Percentiles rank a stretch among this genome's conserved stretches.
Conservation (phyloP, 202 grass and related monocot species). For the Eragrostis tef region DNA sequence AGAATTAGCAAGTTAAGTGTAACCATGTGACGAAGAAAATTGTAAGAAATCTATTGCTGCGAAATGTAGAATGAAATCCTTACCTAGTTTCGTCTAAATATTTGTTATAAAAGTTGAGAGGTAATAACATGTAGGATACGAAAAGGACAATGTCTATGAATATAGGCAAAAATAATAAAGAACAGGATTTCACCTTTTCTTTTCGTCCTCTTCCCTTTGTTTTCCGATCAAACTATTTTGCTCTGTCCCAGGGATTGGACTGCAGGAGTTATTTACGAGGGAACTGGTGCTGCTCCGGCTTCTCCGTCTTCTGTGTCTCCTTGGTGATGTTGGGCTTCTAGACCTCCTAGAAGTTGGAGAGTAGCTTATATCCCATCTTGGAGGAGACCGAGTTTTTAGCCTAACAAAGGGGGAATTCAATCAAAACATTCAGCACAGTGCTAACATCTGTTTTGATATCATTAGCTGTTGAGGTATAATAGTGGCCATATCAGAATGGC, state of each 20-base stretch:
- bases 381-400: slow-evolving; percentile 52
- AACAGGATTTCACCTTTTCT: slow-evolving; percentile 41
- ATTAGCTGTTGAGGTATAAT: background rate
- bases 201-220: slow-evolving; percentile 56
- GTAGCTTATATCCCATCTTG: slow-evolving; percentile 42
- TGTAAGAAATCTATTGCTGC: background rate
- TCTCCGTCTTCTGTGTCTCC: slow-evolving; percentile 37
- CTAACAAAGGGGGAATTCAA: slow-evolving; percentile 29
- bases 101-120: background rate
- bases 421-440: background rate
- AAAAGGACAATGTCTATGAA: background rate
- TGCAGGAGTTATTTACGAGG: slow-evolving; percentile 41
- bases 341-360: slow-evolving; percentile 50
- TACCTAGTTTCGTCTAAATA: background rate
- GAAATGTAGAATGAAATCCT: background rate
- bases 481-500: background rate
- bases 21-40: background rate
- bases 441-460: background rate
- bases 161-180: background rate
- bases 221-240: slow-evolving; percentile 40
- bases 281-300: slow-evolving; percentile 54
- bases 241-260: slow-evolving; percentile 47
- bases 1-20: background rate
- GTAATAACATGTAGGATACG: slow-evolving; percentile 1
- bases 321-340: slow-evolving; percentile 45